These are phyloP conservation scores for Aureobasidium namibiae DNA, from an alignment of 2,329 filamentous ascomycete genomes.

Conservation along the genomic window DNA sequence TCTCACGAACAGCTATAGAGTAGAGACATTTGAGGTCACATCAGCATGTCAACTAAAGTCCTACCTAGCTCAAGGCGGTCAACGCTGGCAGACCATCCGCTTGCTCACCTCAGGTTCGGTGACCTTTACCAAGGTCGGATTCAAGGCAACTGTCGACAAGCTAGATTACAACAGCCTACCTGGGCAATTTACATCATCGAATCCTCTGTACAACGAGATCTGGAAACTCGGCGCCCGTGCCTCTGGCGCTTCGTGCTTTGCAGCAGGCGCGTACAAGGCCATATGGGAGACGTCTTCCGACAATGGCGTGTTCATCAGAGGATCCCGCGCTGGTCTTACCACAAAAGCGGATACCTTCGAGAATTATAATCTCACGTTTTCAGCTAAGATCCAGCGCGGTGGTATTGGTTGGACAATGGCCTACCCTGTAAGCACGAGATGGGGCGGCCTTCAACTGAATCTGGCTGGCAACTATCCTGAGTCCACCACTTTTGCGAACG, in stretches of 20 bases:
- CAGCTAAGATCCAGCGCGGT: slow-evolving; percentile 30
- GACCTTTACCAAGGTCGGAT: slow-evolving; percentile 24
- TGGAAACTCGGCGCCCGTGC: slow-evolving; percentile 32
- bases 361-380: slow-evolving; percentile 33
- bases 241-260: slow-evolving; percentile 29
- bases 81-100: slow-evolving; percentile 33
- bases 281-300: slow-evolving; percentile 26
- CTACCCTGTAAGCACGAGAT: slow-evolving; percentile 19
- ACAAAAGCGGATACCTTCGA: slow-evolving; percentile 19
- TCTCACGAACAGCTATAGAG: slow-evolving; percentile 30
- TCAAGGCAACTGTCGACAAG: slow-evolving; percentile 24
- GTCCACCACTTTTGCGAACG: slow-evolving; percentile 25
- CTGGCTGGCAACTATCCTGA: slow-evolving; percentile 7
- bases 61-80: slow-evolving; percentile 34
- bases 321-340: slow-evolving; percentile 25
- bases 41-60: slow-evolving; percentile 22
- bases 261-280: slow-evolving; percentile 29
- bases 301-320: slow-evolving; percentile 30
- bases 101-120: slow-evolving; percentile 29
- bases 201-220: slow-evolving; percentile 28
- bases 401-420: slow-evolving; percentile 33
- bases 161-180: slow-evolving; percentile 21
- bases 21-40: slow-evolving; percentile 34
- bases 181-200: slow-evolving; percentile 24
- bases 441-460: slow-evolving; percentile 22